phyloP scores from a whole-genome alignment of 164 flowering plant genomes.

The Chimonanthus salicifolius region DNA sequence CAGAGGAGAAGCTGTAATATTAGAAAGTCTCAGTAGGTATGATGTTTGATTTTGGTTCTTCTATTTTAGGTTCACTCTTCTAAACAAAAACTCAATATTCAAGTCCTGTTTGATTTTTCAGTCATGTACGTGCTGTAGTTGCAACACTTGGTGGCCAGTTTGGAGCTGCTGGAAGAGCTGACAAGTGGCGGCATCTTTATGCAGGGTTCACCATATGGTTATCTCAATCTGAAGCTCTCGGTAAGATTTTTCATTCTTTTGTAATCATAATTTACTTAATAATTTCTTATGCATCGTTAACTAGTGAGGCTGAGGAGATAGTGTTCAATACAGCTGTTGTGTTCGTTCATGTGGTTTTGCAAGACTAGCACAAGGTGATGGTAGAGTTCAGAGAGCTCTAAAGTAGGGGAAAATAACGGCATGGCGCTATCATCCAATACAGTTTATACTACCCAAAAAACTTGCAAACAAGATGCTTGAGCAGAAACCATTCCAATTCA shows the following conservation, averaged over 20 bases:
- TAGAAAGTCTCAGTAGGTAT: conserved; percentile 91
- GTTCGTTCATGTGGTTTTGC: too few species aligned
- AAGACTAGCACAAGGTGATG: too few species aligned
- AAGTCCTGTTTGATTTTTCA: conserved; percentile 26
- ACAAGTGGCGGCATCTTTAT: conserved; percentile 83
- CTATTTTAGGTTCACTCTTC: neutral
- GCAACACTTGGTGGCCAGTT: conserved; percentile 79
- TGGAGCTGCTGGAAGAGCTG: conserved; percentile 74
- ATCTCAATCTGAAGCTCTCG: conserved; percentile 66
- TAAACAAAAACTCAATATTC: neutral
- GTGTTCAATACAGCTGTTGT: too few species aligned
- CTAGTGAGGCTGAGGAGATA: too few species aligned
- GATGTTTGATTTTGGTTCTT: neutral
- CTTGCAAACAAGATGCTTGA: too few species aligned
- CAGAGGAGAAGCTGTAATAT: conserved; percentile 61
- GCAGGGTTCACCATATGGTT: conserved; percentile 93
- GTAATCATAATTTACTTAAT: neutral
- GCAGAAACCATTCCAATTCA: too few species aligned
- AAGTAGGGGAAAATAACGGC: too few species aligned
- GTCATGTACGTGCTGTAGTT: conserved; percentile 82
- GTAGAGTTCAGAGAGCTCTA: too few species aligned
- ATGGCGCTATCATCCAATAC: too few species aligned
- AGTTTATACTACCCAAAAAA: too few species aligned
- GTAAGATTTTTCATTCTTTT: conserved; percentile 25
- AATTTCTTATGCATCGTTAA: neutral